Evolutionary conservation across 108 stramenopile genomes (phyloP).

Genomic region (Cyclostephanos tholiformis): DNA sequence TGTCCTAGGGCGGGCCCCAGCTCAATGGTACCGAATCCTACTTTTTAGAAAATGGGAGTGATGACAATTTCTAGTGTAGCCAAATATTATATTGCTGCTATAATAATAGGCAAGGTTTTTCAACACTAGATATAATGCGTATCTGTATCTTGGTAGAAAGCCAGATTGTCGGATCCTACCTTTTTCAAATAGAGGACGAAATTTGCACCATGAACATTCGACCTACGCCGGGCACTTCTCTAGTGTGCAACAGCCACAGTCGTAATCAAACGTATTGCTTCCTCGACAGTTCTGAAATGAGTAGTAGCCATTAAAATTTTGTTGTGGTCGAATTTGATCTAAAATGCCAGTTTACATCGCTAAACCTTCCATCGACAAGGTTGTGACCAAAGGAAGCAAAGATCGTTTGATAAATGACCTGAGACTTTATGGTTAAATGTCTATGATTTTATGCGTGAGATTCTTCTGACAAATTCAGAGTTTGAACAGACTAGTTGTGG

Average conservation of each 20-base stretch:
- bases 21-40: neutral
- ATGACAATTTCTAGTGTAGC: neutral
- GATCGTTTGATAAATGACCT: neutral
- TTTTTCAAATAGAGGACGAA: neutral
- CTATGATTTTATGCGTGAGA: constrained; percentile 7
- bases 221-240: no score
- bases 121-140: no score
- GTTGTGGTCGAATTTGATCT: no score
- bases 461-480: constrained; percentile 9
- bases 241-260: neutral
- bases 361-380: no score
- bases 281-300: neutral
- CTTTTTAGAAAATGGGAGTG: neutral
- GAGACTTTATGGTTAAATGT: neutral
- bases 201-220: no score
- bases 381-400: neutral
- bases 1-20: neutral
- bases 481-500: neutral
- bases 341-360: no score
- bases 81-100: no score
- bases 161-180: neutral
- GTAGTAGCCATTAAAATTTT: neutral
- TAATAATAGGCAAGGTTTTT: no score
- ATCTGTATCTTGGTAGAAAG: neutral
- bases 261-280: no score